These are phyloP conservation scores for Ceratocystis harringtonii DNA, from an alignment of 2,329 filamentous ascomycete genomes.

Conservation along the genomic window DNA sequence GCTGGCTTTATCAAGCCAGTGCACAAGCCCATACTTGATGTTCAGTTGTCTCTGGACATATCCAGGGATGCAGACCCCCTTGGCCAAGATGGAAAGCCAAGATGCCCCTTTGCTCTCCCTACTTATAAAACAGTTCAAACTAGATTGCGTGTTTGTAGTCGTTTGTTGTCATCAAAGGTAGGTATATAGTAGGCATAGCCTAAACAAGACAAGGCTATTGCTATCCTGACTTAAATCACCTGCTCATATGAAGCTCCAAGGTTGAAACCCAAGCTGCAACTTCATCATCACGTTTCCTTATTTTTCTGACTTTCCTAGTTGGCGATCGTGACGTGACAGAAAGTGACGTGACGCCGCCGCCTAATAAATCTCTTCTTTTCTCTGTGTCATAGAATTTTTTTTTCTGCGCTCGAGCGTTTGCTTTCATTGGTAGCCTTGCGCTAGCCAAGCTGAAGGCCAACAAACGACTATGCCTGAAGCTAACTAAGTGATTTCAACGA, in stretches of 20 bases:
- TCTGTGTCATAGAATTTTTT: neutral
- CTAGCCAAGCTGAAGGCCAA: neutral
- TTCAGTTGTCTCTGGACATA: no score
- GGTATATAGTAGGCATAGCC: neutral
- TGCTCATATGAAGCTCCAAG: neutral
- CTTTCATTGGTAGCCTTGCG: neutral
- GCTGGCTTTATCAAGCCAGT: no score
- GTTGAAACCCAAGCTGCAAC: neutral
- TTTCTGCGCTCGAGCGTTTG: neutral
- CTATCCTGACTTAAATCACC: neutral
- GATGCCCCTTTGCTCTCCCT: no score
- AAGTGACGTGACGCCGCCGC: neutral
- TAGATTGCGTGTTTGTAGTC: no score
- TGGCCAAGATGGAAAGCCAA: no score
- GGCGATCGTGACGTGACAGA: neutral
- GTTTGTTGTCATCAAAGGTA: neutral
- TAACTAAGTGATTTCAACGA: no score
- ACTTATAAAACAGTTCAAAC: no score
- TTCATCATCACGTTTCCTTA: neutral
- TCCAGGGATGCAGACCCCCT: no score
- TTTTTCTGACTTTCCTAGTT: neutral
- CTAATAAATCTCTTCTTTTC: neutral
- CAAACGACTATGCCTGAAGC: no score
- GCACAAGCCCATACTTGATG: no score
- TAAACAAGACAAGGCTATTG: neutral